phyloP scores from a whole-genome alignment of 106 monocot genomes.

The Hemerocallis citrina region DNA sequence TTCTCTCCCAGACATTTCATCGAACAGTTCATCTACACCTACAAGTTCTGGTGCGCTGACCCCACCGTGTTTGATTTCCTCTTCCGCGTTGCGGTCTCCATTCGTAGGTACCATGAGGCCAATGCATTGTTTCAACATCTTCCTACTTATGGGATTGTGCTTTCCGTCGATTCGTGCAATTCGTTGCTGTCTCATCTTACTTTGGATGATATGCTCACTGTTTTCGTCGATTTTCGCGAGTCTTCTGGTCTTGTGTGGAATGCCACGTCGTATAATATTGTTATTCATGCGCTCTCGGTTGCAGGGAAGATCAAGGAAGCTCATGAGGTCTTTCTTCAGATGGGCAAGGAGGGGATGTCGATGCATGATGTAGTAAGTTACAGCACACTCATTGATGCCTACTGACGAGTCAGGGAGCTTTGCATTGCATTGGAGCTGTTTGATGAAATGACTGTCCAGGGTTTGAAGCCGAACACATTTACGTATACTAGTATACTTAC shows the following conservation, averaged over 20 bases:
- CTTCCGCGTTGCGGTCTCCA: slow-evolving; percentile 28
- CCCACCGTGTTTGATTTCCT: slow-evolving; percentile 69
- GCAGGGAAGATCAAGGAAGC: slow-evolving; percentile 46
- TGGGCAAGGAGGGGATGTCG: slow-evolving; percentile 9
- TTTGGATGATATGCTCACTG: slow-evolving; percentile 23
- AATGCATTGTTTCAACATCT: slow-evolving; percentile 35
- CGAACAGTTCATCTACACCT: slow-evolving; percentile 68
- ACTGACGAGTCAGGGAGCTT: slow-evolving; percentile 45
- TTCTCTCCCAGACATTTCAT: slow-evolving; percentile 43
- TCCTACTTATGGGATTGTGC: slow-evolving; percentile 37
- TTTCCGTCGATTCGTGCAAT: slow-evolving; percentile 50
- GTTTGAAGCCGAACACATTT: slow-evolving; percentile 58
- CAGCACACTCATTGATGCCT: slow-evolving; percentile 72
- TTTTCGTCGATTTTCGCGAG: slow-evolving; percentile 39
- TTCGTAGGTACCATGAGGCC: slow-evolving; percentile 32
- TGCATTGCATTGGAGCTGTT: slow-evolving; percentile 42
- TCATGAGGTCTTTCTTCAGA: slow-evolving; percentile 27
- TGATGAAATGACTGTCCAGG: slow-evolving; percentile 41
- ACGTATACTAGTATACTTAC: slow-evolving; percentile 66
- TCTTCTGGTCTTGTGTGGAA: slow-evolving; percentile 37
- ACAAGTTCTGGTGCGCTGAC: slow-evolving; percentile 62
- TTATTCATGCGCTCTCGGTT: slow-evolving; percentile 45
- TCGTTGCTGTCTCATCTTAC: slow-evolving; percentile 41
- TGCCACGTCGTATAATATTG: slow-evolving; percentile 50
- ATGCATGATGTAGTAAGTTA: slow-evolving; percentile 80